Evolutionary conservation across 192 early-diverging fungal species (phyloP).

Genomic region (Gaertneriomyces semiglobifer): DNA sequence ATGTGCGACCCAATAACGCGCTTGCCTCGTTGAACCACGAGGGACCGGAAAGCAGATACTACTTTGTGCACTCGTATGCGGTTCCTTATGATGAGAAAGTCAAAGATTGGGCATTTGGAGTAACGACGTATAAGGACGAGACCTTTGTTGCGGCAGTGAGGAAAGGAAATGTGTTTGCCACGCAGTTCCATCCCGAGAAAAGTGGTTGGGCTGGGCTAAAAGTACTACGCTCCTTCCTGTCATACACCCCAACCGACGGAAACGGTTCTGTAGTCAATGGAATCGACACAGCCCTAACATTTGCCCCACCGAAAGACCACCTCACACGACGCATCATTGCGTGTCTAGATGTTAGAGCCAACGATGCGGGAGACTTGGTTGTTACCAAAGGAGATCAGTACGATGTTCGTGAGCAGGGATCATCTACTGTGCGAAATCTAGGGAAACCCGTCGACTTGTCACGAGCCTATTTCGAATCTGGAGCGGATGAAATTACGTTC

Average conservation of each 20-base stretch:
- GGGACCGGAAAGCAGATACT: slow-evolving; percentile 65
- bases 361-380: slow-evolving; percentile 95
- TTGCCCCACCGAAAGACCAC: slow-evolving; percentile 38
- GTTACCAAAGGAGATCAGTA: slow-evolving; percentile 99
- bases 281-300: slow-evolving; percentile 15
- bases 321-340: slow-evolving; percentile 92
- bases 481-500: slow-evolving; percentile 98
- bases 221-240: slow-evolving; percentile 77
- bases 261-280: neutral
- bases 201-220: slow-evolving; percentile 84
- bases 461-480: slow-evolving; percentile 85
- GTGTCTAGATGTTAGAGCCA: slow-evolving; percentile 94
- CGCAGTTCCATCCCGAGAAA: slow-evolving; percentile 99
- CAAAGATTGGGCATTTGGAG: slow-evolving; percentile 71
- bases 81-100: slow-evolving; percentile 55
- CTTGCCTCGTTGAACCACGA: slow-evolving; percentile 28
- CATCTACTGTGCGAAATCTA: slow-evolving; percentile 82
- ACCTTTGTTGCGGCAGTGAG: slow-evolving; percentile 78
- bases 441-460: slow-evolving; percentile 97
- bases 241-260: neutral
- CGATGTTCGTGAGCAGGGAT: slow-evolving; percentile 83
- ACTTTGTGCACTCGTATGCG: slow-evolving; percentile 98
- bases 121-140: slow-evolving; percentile 88
- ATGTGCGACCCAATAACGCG: slow-evolving; percentile 2
- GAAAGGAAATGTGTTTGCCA: slow-evolving; percentile 86